Evolutionary conservation across 108 stramenopile species (phyloP).

Genomic region (Cyclotella atomus): DNA sequence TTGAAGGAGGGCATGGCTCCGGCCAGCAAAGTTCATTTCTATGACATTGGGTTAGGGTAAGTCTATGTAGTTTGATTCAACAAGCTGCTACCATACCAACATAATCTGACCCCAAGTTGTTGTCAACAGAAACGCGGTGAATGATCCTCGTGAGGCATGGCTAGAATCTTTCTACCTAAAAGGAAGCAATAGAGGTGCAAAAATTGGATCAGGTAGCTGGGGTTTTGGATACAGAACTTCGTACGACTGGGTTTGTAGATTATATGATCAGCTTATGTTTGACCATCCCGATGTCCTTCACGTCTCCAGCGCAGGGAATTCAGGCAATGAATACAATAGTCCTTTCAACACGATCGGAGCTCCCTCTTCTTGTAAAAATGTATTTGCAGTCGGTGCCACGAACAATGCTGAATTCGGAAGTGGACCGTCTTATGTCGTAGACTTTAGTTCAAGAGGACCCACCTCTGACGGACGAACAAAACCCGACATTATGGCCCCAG

Average conservation of each 20-base stretch:
- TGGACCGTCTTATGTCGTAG: conserved; percentile 47
- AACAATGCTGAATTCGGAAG: conserved; percentile 31
- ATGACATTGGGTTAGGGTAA: conserved; percentile 39
- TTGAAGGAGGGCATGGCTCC: conserved; percentile 43
- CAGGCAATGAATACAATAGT: conserved; percentile 39
- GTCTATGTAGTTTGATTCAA: not conserved
- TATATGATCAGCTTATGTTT: conserved; percentile 16
- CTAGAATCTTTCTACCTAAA: conserved; percentile 16
- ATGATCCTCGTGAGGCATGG: conserved; percentile 30
- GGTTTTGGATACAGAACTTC: conserved; percentile 25
- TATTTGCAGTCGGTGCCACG: conserved; percentile 65
- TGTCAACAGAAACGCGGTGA: conserved; percentile 9
- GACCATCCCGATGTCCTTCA: conserved; percentile 54
- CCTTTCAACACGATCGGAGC: conserved; percentile 53
- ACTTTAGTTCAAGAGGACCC: conserved; percentile 64
- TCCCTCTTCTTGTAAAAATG: conserved; percentile 70
- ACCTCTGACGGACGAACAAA: conserved; percentile 72
- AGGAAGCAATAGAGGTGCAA: conserved; percentile 9
- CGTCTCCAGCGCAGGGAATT: conserved; percentile 71
- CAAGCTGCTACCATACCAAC: not conserved
- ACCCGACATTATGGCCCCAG: conserved; percentile 80
- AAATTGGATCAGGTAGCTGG: conserved; percentile 28
- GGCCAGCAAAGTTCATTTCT: conserved; percentile 46
- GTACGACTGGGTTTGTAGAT: conserved; percentile 29
- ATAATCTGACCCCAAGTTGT: not conserved